Evolutionary conservation across 768 basidiomycete species (phyloP).

Genomic region (Trametes cingulata): DNA sequence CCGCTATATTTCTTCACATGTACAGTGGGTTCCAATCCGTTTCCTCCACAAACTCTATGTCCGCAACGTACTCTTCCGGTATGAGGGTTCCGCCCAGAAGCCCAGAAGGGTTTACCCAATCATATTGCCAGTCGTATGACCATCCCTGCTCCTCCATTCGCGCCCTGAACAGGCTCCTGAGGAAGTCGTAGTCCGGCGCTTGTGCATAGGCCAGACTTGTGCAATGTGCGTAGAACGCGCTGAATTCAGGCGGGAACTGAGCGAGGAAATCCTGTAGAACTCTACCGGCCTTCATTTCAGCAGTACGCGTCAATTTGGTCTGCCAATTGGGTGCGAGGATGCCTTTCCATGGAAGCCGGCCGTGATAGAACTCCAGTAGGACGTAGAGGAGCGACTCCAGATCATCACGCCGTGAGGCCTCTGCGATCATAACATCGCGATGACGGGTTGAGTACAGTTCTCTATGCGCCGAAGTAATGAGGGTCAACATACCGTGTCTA

Average conservation of each 20-base stretch:
- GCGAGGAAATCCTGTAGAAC: background rate
- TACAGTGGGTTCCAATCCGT: slow-evolving; percentile 1
- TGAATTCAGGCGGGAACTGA: slow-evolving; percentile 18
- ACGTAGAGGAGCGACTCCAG: slow-evolving; percentile 25
- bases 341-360: slow-evolving; percentile 28
- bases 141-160: slow-evolving; percentile 11
- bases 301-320: slow-evolving; percentile 5
- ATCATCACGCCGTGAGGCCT: slow-evolving; percentile 29
- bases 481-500: slow-evolving; percentile 14
- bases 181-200: slow-evolving; percentile 24
- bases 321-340: slow-evolving; percentile 11
- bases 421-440: background rate
- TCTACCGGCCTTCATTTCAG: slow-evolving; percentile 22
- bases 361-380: slow-evolving; percentile 27
- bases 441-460: too few species aligned
- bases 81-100: slow-evolving; percentile 7
- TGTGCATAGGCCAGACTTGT: slow-evolving; percentile 24
- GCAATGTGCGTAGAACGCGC: slow-evolving; percentile 21
- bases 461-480: background rate
- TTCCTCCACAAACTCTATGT: slow-evolving; percentile 2
- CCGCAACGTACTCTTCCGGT: slow-evolving; percentile 15
- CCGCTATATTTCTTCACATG: too few species aligned
- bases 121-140: slow-evolving; percentile 11
- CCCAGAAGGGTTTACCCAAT: slow-evolving; percentile 6
- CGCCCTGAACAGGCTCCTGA: slow-evolving; percentile 19